These are phyloP conservation scores for Russula lepida DNA, from an alignment of 768 basidiomycete species.

Conservation along the genomic window DNA sequence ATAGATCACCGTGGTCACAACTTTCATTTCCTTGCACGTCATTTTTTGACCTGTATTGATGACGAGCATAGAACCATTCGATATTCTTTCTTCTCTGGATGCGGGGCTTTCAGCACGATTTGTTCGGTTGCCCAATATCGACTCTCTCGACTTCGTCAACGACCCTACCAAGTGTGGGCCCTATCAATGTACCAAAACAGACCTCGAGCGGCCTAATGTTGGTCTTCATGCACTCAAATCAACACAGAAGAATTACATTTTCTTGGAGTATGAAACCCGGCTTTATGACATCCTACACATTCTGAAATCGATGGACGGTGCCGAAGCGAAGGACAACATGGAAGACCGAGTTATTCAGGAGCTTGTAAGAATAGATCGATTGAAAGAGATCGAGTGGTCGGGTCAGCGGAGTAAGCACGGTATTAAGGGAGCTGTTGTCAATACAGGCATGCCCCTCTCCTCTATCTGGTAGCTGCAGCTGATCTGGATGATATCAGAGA, in stretches of 20 bases:
- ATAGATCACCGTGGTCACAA: too few species aligned
- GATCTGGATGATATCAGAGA: not conserved
- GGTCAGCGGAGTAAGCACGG: not conserved
- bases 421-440: not conserved
- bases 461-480: not conserved
- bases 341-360: not conserved
- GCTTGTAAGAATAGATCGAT: not conserved
- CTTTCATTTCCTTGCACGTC: too few species aligned
- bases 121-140: too few species aligned
- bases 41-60: too few species aligned
- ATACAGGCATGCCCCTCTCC: not conserved
- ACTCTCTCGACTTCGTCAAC: too few species aligned
- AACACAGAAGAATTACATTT: not conserved
- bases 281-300: not conserved
- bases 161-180: too few species aligned
- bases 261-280: not conserved
- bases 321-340: not conserved
- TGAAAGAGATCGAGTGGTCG: not conserved
- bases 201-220: too few species aligned
- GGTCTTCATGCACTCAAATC: too few species aligned
- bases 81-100: too few species aligned
- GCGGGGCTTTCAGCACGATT: too few species aligned
- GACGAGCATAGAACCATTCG: too few species aligned
- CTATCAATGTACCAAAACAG: too few species aligned
- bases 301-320: not conserved